A percentile compares a stretch with the other conserved stretches of the same genome.
Conservation (phyloP, 176 grass and related monocot species). For the Avena eriantha region DNA sequence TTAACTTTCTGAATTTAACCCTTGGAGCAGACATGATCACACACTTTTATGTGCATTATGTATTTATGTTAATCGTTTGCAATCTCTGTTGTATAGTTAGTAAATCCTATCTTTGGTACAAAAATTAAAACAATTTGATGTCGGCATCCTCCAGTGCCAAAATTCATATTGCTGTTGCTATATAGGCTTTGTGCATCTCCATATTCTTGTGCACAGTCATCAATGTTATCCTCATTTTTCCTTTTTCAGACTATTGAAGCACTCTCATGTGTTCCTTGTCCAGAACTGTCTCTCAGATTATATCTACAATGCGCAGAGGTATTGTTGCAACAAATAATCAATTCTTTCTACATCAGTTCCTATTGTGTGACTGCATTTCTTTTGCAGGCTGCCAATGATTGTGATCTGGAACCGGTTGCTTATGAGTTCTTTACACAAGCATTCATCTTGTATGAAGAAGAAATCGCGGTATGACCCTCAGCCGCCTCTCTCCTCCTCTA, state of each 20-base stretch:
- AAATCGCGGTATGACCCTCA: conserved; percentile 70
- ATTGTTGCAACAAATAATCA: conserved; percentile 31
- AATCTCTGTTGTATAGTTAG: conserved; percentile 12
- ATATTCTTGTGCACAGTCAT: conserved; percentile 27
- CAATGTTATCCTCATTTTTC: conserved; percentile 2
- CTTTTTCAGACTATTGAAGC: conserved; percentile 71
- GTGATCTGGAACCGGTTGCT: conserved; percentile 93
- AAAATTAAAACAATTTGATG: conserved; percentile 3
- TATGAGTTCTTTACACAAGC: conserved; percentile 99
- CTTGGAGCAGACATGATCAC: background rate
- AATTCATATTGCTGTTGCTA: background rate
- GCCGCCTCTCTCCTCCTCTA: background rate
- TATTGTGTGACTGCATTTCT: conserved; percentile 36
- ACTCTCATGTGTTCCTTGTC: conserved; percentile 69
- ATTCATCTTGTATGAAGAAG: conserved; percentile 98
- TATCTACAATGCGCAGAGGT: conserved; percentile 87
- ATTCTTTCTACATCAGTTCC: conserved; percentile 27
- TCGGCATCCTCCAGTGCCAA: background rate
- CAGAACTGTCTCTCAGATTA: conserved; percentile 74
- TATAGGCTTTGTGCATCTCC: conserved; percentile 10
- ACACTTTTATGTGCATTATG: background rate
- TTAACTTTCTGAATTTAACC: conserved; percentile 20
- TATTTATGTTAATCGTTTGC: background rate
- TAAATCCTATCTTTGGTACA: conserved; percentile 11
- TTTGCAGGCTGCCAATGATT: conserved; percentile 96